Base-by-base conservation (phyloP, 805 yeast genomes). In the Candida caryicola region DNA sequence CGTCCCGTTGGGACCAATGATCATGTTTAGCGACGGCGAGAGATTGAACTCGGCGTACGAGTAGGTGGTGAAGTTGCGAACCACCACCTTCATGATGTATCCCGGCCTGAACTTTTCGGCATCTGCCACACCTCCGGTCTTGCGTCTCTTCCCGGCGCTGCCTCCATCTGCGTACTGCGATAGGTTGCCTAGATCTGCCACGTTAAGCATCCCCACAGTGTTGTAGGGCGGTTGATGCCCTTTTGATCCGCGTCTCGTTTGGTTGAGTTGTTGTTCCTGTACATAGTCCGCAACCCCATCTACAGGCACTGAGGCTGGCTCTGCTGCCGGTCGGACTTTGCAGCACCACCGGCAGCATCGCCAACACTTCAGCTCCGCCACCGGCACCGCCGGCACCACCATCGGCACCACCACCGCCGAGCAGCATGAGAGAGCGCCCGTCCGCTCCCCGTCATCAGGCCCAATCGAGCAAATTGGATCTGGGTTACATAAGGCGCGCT, bases 1-100 rank as follows among this genome's bases (percentile, higher is more conserved):
- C 0, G 95, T 78, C 25, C 99, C 99, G 57, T 93, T 93, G 9
- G 97, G 97, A 0, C 97, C 99, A 37, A 93, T 83, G 41, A 93
- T 85, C 82, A 93, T 79, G 55, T 93, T 93, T 55, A 93, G 69
- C 2, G 82, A 71, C 0, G 97, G 96, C 0, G 91, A 84, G 40
- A 91, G 73, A 28, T 72, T 70, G 59, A 87, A 88, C 58, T 82
- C 89, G 0, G 85, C 79, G 32, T 74, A 61, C 1, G 78, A 52
- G 56, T 83, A 85, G 0, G 90, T 83, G 55, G 86, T 80, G 65
- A 83, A 83, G 55, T 83, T 81, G 37, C 55, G 56, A 38, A 83
- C 68, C 36, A 63, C 69, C 19, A 82, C 77, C 12, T 76, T 61
- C 3, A 78, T 51, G 33, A 79, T 64, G 32, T 69, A 63, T 0